These are phyloP conservation scores for Singerocomus inundabilis DNA, from an alignment of 1,284 basidiomycete genomes.

Conservation along the genomic window DNA sequence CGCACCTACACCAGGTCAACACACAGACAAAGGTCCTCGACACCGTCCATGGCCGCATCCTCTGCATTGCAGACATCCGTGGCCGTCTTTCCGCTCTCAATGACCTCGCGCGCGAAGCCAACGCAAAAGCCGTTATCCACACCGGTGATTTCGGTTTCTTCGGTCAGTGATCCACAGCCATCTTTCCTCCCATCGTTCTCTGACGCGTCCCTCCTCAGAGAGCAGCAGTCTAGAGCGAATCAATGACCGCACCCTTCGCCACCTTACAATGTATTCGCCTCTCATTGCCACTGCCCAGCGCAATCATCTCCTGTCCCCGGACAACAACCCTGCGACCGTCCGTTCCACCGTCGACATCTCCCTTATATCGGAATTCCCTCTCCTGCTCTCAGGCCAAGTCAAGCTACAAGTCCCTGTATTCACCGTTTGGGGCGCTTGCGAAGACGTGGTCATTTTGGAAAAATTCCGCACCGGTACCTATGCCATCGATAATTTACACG, in stretches of 20 bases:
- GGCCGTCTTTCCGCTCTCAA: constrained; percentile 87
- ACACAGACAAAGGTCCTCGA: constrained; percentile 78
- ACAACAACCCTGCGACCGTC: constrained; percentile 60
- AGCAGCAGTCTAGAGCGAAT: constrained; percentile 82
- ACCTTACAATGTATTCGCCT: constrained; percentile 97
- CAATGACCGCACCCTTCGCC: constrained; percentile 92
- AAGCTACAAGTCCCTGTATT: constrained; percentile 91
- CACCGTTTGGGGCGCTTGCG: constrained; percentile 97
- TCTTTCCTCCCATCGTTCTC: constrained; percentile 3
- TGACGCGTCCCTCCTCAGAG: constrained; percentile 47
- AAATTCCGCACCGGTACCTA: constrained; percentile 86
- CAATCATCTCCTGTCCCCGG: constrained; percentile 70
- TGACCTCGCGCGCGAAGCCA: constrained; percentile 83
- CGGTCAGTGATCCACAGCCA: constrained; percentile 45
- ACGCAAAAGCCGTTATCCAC: constrained; percentile 94
- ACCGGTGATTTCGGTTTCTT: constrained; percentile 99
- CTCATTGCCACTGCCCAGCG: constrained; percentile 84
- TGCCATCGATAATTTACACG: constrained; percentile 81
- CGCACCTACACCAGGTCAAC: constrained; percentile 53
- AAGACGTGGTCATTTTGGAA: constrained; percentile 92
- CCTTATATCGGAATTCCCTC: constrained; percentile 91
- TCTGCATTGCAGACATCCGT: constrained; percentile 95
- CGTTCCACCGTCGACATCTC: constrained; percentile 67
- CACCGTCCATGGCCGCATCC: constrained; percentile 80
- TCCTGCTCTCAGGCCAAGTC: constrained; percentile 85